Evolutionary conservation across 2,329 filamentous ascomycete species (phyloP).

Genomic region (Neofusicoccum laricinum): DNA sequence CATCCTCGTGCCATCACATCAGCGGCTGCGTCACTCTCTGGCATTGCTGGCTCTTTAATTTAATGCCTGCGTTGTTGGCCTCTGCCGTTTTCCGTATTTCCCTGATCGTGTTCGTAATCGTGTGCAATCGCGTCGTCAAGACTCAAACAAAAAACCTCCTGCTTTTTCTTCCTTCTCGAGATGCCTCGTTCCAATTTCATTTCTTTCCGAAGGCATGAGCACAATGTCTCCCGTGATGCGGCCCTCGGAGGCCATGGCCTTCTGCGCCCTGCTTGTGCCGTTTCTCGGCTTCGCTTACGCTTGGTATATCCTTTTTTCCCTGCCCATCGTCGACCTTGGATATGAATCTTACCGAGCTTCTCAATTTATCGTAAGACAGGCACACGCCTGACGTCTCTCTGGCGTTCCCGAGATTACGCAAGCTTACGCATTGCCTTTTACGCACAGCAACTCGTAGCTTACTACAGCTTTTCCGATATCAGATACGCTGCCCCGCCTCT

Average conservation of each 20-base stretch:
- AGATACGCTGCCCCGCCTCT: conserved; percentile 55
- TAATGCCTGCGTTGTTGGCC: too few relatives aligned
- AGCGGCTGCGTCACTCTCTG: too few relatives aligned
- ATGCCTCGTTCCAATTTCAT: too few relatives aligned
- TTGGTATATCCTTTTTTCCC: not conserved
- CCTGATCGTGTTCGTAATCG: not conserved
- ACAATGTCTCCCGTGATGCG: not conserved
- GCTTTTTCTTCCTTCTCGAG: too few relatives aligned
- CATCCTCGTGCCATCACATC: too few relatives aligned
- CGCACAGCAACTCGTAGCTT: conserved; percentile 33
- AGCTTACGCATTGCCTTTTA: conserved; percentile 18
- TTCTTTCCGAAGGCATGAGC: too few relatives aligned
- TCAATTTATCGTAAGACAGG: conserved; percentile 39
- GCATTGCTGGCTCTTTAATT: too few relatives aligned
- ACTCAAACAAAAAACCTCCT: too few relatives aligned
- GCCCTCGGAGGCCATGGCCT: not conserved
- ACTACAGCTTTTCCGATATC: conserved; percentile 58
- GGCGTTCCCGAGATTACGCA: not conserved
- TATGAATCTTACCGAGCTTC: conserved; percentile 52
- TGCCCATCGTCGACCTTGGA: conserved; percentile 54
- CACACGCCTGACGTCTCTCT: too few relatives aligned
- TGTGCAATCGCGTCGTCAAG: not conserved
- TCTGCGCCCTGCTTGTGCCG: not conserved
- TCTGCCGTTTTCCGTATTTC: not conserved
- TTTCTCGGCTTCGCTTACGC: not conserved